Conservation (phyloP, 345 rosid genomes). For the Geranium rotundifolium region DNA sequence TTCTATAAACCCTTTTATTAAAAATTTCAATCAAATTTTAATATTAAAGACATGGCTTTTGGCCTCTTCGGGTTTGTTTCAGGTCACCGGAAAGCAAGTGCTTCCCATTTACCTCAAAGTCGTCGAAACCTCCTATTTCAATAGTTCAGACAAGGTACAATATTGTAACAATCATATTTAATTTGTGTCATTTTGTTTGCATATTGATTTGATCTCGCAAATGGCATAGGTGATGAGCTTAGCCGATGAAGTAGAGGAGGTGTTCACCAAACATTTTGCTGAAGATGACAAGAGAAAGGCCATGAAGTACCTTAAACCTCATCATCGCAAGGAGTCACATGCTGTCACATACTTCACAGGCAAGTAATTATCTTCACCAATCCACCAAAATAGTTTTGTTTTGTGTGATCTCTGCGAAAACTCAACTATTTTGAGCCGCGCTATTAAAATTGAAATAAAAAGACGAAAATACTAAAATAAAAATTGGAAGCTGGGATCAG, state of each 20-base stretch:
- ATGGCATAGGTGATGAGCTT: slow-evolving; percentile 69
- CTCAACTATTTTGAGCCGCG: neutral
- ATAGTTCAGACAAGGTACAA: slow-evolving; percentile 84
- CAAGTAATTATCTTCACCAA: slow-evolving; percentile 22
- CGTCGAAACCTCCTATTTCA: slow-evolving; percentile 90
- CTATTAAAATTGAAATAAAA: too few relatives aligned
- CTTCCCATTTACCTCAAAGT: slow-evolving; percentile 84
- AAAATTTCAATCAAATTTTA: neutral
- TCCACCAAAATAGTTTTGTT: slow-evolving; percentile 10
- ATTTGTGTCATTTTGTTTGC: slow-evolving; percentile 12
- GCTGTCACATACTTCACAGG: slow-evolving; percentile 86
- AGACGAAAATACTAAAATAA: too few relatives aligned
- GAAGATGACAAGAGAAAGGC: slow-evolving; percentile 79
- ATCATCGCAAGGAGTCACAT: slow-evolving; percentile 75
- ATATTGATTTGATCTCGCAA: slow-evolving; percentile 21
- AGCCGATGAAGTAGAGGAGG: slow-evolving; percentile 80
- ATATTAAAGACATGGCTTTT: neutral
- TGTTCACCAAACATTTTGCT: slow-evolving; percentile 73
- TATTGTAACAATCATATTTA: neutral
- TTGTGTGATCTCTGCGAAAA: slow-evolving; percentile 15
- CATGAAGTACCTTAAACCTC: slow-evolving; percentile 80
- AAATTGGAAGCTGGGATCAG: too few relatives aligned
- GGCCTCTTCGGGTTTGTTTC: slow-evolving; percentile 1
- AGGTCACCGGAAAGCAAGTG: slow-evolving; percentile 86
- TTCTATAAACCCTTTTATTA: neutral